Evolutionary conservation across 2,329 filamentous ascomycete species (phyloP).

Genomic region (Coleophoma crateriformis): DNA sequence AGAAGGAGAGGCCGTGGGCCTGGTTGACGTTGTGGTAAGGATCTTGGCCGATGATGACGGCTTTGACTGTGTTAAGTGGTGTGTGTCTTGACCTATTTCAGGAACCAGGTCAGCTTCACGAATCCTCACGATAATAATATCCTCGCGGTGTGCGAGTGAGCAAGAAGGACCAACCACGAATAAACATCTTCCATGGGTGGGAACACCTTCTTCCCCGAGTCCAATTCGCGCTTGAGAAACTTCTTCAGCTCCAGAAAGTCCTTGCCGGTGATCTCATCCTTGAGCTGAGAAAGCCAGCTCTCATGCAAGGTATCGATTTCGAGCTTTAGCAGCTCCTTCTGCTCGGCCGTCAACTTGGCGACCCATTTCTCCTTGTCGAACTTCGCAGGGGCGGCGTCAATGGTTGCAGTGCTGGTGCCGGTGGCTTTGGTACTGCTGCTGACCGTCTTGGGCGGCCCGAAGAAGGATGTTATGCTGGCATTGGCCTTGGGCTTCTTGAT

Average conservation of each 20-base stretch:
- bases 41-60: constrained; percentile 92
- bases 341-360: constrained; percentile 71
- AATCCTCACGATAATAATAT: not conserved
- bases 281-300: constrained; percentile 84
- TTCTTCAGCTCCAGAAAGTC: constrained; percentile 85
- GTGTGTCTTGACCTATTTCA: constrained; percentile 80
- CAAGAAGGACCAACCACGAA: constrained; percentile 63
- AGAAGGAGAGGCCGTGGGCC: constrained; percentile 94
- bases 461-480: constrained; percentile 84
- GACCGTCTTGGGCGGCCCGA: constrained; percentile 50
- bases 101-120: no score
- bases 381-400: constrained; percentile 31
- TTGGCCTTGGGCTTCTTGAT: constrained; percentile 70
- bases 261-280: constrained; percentile 73
- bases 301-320: constrained; percentile 91
- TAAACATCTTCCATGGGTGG: constrained; percentile 88
- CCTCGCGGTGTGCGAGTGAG: constrained; percentile 2
- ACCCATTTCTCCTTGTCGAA: constrained; percentile 93
- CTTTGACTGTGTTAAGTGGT: constrained; percentile 81
- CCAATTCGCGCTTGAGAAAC: constrained; percentile 76
- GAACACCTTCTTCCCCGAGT: constrained; percentile 72
- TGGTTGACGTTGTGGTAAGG: constrained; percentile 96
- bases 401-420: constrained; percentile 24
- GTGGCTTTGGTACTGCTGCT: constrained; percentile 35
- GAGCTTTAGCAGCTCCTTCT: constrained; percentile 74